Percentiles rank a stretch among this genome's conserved stretches.
Evolutionary conservation across 306 rosid species (phyloP).

Genomic region (Alnus rubra): DNA sequence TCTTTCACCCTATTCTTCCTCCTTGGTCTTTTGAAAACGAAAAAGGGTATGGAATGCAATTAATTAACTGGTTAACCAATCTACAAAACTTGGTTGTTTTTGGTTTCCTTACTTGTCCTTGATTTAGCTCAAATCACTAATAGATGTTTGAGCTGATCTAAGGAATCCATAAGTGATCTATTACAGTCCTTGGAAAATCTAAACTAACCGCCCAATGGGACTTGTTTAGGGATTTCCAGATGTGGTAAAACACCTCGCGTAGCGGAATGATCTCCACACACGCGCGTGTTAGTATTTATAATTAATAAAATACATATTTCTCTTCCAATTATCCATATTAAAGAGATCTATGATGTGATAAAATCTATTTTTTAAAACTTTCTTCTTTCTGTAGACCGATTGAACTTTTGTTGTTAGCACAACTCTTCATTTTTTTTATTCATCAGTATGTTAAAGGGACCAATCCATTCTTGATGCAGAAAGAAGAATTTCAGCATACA

Average conservation of each 20-base stretch:
- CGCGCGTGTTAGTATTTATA: too few species aligned
- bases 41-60: not conserved
- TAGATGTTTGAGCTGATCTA: too few species aligned
- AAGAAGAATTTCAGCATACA: conserved; percentile 97
- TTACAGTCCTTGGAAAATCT: too few species aligned
- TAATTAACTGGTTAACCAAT: not conserved
- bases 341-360: not conserved
- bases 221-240: too few species aligned
- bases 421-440: conserved; percentile 20
- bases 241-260: too few species aligned
- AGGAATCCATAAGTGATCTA: too few species aligned
- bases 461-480: conserved; percentile 52
- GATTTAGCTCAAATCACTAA: too few species aligned
- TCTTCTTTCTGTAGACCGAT: conserved; percentile 8
- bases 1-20: not conserved
- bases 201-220: too few species aligned
- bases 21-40: not conserved
- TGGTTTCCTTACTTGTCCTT: not conserved
- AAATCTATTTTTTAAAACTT: conserved; percentile 10
- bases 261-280: too few species aligned
- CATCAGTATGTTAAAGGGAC: conserved; percentile 21
- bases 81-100: not conserved
- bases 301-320: not conserved
- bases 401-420: conserved; percentile 2
- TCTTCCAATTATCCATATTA: not conserved